phyloP scores from a whole-genome alignment of 495 filamentous ascomycete genomes.

The Niebla homalea region DNA sequence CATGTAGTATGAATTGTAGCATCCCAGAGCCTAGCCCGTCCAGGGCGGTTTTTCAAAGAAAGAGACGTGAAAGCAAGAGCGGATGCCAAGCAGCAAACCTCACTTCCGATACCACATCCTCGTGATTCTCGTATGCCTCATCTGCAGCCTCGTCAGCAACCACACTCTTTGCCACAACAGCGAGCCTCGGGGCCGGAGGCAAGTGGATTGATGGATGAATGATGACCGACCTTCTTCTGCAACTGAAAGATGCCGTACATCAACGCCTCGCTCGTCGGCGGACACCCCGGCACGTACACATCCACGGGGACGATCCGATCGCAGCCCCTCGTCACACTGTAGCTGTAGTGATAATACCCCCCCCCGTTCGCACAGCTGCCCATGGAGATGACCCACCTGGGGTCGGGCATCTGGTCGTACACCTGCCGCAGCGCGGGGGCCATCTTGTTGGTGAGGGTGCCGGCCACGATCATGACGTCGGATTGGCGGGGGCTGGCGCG shows the following conservation, averaged over 20 bases:
- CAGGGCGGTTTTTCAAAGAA: too few species aligned
- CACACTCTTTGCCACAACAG: not conserved
- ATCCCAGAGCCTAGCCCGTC: too few species aligned
- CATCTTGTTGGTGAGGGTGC: conserved; percentile 93
- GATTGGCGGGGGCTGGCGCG: conserved; percentile 82
- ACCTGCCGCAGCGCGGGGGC: conserved; percentile 79
- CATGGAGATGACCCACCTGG: conserved; percentile 86
- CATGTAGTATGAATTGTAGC: too few species aligned
- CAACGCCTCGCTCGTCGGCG: conserved; percentile 75
- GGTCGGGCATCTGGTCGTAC: conserved; percentile 94
- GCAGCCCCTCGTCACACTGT: conserved; percentile 75
- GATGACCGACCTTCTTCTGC: conserved; percentile 61
- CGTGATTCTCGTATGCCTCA: conserved; percentile 43
- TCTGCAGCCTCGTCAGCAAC: not conserved
- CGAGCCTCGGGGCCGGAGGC: too few species aligned
- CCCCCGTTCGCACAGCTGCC: conserved; percentile 85
- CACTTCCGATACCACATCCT: conserved; percentile 22
- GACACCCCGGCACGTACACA: conserved; percentile 85
- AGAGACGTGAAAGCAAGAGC: too few species aligned
- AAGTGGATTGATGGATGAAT: not conserved
- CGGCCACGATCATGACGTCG: conserved; percentile 91
- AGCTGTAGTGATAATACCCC: conserved; percentile 90
- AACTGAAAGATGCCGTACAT: conserved; percentile 81
- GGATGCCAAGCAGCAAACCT: not conserved
- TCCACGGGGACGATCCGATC: conserved; percentile 87